Evolutionary conservation across 208 protist genomes (phyloP).

Genomic region (Polymyxa betae): DNA sequence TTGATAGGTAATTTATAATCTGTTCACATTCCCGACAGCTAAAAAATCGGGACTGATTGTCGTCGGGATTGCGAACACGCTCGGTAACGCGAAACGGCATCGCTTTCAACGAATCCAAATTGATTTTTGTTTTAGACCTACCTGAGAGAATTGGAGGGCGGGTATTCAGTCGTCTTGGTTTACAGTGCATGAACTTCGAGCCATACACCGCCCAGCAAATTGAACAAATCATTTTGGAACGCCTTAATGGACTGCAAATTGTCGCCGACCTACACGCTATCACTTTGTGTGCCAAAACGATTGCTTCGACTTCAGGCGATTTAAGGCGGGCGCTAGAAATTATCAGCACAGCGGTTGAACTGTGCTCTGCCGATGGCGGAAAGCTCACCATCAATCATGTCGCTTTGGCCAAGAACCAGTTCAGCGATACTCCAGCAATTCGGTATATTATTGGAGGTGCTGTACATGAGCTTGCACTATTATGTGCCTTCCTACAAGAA

Average conservation of each 20-base stretch:
- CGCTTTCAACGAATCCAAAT: no score
- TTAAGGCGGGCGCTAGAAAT: background rate
- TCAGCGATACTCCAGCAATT: background rate
- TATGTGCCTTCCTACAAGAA: background rate
- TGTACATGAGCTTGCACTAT: background rate
- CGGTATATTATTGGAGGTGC: background rate
- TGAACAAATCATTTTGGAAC: background rate
- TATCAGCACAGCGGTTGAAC: background rate
- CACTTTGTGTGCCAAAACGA: slow-evolving; percentile 18
- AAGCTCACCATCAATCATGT: background rate
- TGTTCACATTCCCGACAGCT: slow-evolving; percentile 4
- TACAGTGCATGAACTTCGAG: slow-evolving; percentile 47
- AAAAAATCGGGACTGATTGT: background rate
- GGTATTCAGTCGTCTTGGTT: slow-evolving; percentile 3
- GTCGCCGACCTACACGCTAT: slow-evolving; percentile 16
- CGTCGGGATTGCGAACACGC: background rate
- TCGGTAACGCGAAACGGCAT: no score
- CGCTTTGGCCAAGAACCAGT: background rate
- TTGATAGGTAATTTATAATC: no score
- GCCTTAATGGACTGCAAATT: background rate
- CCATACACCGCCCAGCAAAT: slow-evolving; percentile 12
- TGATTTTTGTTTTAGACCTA: no score
- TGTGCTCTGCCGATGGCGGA: background rate
- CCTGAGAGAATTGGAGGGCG: background rate
- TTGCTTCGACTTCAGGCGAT: background rate